These are phyloP conservation scores for Skeletonema marinoi DNA, from an alignment of 108 stramenopile species.

Conservation along the genomic window DNA sequence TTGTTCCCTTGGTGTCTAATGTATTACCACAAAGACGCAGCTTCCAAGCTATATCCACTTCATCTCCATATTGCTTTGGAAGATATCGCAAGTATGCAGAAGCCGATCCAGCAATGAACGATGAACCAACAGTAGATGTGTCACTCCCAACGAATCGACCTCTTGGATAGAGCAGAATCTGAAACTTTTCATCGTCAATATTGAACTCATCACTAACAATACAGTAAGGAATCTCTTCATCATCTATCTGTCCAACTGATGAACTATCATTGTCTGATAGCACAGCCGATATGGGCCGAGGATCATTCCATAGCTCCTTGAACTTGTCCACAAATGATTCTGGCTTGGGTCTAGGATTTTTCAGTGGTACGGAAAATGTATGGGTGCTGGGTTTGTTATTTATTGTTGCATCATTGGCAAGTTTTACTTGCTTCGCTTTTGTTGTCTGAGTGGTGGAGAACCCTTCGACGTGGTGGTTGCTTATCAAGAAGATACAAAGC, in stretches of 20 bases:
- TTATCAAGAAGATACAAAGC: not conserved
- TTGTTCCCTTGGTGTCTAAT: not conserved
- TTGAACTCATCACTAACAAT: slow-evolving; percentile 36
- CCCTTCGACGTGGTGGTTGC: not conserved
- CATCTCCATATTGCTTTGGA: slow-evolving; percentile 48
- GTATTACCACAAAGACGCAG: slow-evolving; percentile 30
- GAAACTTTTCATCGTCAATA: slow-evolving; percentile 42
- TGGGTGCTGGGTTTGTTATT: slow-evolving; percentile 17
- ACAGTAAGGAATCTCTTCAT: slow-evolving; percentile 45
- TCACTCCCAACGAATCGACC: slow-evolving; percentile 42
- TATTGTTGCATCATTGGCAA: not conserved
- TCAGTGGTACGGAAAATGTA: slow-evolving; percentile 51
- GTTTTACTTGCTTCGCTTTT: not conserved
- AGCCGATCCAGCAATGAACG: slow-evolving; percentile 23
- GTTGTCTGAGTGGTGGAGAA: not conserved
- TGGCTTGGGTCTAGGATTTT: slow-evolving; percentile 49
- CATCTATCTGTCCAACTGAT: slow-evolving; percentile 18
- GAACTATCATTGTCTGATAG: slow-evolving; percentile 7
- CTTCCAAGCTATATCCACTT: slow-evolving; percentile 57
- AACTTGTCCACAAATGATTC: slow-evolving; percentile 30
- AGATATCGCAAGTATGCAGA: slow-evolving; percentile 59
- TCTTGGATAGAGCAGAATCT: slow-evolving; percentile 53
- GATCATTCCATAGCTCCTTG: slow-evolving; percentile 60
- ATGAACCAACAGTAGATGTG: not conserved
- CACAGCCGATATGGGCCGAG: slow-evolving; percentile 43